Evolutionary conservation across 805 yeast species (phyloP), one percentile per base, ranked within the genome.

Genomic region (Komagataella mondaviorum): DNA sequence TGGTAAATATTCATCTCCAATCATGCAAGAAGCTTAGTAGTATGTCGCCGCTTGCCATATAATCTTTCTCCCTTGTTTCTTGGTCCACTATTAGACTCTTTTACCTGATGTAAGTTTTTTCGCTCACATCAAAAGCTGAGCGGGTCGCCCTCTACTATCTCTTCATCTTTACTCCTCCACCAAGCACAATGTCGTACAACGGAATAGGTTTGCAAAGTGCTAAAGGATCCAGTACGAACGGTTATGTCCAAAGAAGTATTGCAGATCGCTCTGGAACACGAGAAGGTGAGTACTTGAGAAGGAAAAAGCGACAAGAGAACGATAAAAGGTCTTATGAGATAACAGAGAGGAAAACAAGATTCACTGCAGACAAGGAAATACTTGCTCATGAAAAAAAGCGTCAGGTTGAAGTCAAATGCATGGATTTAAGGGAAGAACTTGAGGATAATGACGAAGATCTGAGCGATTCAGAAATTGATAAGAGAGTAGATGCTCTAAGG

Each of bases 151-250:
- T n/a, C 22, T 44, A 10, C 22, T 20, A 12, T 44, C 12, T 14
- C 6, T 18, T 44, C 46, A 44, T n/a, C n/a, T 44, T 20, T 2
- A 16, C 47, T 18, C 30, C 22, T 4, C 47, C 47, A 18, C 47
- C 7, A 22, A 45, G n/a, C 6, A 12, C 12, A 1, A 76, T 77
- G 82, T 75, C 81, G 12, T 77, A 76, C 57, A 78, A 77, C 58
- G 81, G 83, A 4, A 73, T 80, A 46, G 84, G 84, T 0, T 64
- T 80, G 20, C 71, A 70, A 46, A 73, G 78, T 0, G 77, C 83
- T 0, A 66, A 82, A 55, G 86, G 87, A 0, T 70, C 84, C 0
- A 81, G 83, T 0, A 81, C 87, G 0, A 79, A 83, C 22, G 87
- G 87, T 0, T 71, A 71, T 56, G 72, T 81, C 2, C 83, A 80